Percentiles rank a stretch among this genome's conserved stretches.
These are phyloP conservation scores for Fistulifera solaris DNA, from an alignment of 108 stramenopile genomes.

Conservation along the genomic window DNA sequence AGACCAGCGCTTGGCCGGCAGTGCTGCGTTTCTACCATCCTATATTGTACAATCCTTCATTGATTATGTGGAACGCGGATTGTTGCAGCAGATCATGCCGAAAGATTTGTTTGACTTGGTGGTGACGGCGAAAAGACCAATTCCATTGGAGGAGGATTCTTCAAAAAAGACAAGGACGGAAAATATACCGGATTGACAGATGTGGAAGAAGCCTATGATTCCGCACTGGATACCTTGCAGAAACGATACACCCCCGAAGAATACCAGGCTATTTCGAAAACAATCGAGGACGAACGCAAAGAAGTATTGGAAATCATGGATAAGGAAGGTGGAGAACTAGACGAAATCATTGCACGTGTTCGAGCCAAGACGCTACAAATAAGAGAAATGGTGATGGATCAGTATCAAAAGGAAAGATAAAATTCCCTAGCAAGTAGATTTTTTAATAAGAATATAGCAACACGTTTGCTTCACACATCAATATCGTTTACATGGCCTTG, in stretches of 20 bases:
- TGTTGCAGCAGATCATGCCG: slow-evolving; percentile 66
- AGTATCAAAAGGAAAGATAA: slow-evolving; percentile 6
- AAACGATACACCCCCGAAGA: slow-evolving; percentile 56
- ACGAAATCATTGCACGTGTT: slow-evolving; percentile 52
- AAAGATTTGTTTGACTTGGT: slow-evolving; percentile 51
- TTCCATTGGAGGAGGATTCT: slow-evolving; percentile 27
- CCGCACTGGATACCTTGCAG: slow-evolving; percentile 41
- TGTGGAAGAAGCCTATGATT: slow-evolving; percentile 52
- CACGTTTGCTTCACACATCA: no score
- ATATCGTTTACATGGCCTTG: neutral
- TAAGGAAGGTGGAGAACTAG: slow-evolving; percentile 67
- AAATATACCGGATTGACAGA: slow-evolving; percentile 22
- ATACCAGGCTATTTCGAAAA: slow-evolving; percentile 63
- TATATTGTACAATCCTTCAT: slow-evolving; percentile 57
- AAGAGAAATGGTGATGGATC: slow-evolving; percentile 24
- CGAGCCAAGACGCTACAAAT: slow-evolving; percentile 48
- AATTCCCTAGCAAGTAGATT: neutral
- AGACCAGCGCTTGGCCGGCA: slow-evolving; percentile 55
- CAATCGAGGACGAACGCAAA: slow-evolving; percentile 49
- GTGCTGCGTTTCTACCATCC: slow-evolving; percentile 67
- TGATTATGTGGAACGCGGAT: slow-evolving; percentile 57
- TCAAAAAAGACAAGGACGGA: slow-evolving; percentile 27
- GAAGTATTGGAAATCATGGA: slow-evolving; percentile 69
- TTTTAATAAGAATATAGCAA: no score
- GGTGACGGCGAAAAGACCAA: slow-evolving; percentile 44